Base-by-base conservation (phyloP, 441 rosid genomes). In the Pelargonium cotyledonis region DNA sequence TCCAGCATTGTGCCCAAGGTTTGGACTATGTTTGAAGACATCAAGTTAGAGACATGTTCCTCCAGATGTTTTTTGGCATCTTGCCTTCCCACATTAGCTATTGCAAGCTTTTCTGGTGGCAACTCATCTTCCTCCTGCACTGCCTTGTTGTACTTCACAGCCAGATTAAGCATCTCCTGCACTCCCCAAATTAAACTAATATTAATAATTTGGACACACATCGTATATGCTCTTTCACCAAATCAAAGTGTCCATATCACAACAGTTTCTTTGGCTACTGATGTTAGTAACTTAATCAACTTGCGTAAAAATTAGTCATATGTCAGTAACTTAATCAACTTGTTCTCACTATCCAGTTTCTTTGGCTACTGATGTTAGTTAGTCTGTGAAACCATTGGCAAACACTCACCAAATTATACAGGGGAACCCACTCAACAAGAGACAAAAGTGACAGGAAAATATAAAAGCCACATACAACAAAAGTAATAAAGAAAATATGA, bases 1-100 rank as follows among this genome's bases (percentile, higher is more conserved):
- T 95, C 99, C 0, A 90, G 94, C 97, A 95, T 95, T 49, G 97
- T 95, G 65, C 99, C 99, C 72, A 95, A 77, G 41, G 97, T 95
- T 77, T 95, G 96, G 41, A 88, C 89, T 49, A 91, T 95, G 91
- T 95, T 91, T 62, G 97, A 87, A 18, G 99, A 95, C 99, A 90
- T 95, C 80, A 95, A 75, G 82, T 95, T 88, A 31, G 99, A 91
- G 66, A 91, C 90, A 49, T 89, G 96, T 70, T 91, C 99, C 77
- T 91, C 97, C 19, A 91, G 87, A 78, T 95, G 97, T 82, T 95
- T 95, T 85, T 95, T 95, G 14, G 97, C 97, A 67, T 95, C 97
- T 82, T 95, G 97, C 75, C 99, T 84, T 75, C 97, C 99, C 38
- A 95, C 98, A 66, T 92, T 92, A 15, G 89, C 98, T 8, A 95